These are phyloP conservation scores for Lactarius tabidus DNA, from an alignment of 768 basidiomycete genomes.

Conservation along the genomic window DNA sequence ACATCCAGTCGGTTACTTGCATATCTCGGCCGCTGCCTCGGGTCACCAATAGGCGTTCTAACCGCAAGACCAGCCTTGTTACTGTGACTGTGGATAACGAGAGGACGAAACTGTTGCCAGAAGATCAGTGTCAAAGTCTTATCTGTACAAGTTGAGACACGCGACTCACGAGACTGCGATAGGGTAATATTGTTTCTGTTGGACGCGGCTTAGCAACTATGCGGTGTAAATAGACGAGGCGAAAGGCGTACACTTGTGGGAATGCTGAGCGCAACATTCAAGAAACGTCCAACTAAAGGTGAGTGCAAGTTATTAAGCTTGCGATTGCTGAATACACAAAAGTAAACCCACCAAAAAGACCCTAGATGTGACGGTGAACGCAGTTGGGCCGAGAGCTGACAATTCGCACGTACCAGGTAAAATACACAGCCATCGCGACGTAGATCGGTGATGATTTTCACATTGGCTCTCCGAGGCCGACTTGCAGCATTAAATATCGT, in stretches of 20 bases:
- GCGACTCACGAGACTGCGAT: constrained; percentile 19
- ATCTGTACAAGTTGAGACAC: background rate
- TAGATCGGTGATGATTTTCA: constrained; percentile 35
- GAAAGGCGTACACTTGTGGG: constrained; percentile 4
- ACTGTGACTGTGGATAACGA: constrained; percentile 13
- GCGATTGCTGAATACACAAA: background rate
- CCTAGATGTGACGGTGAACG: background rate
- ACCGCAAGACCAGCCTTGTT: constrained; percentile 18
- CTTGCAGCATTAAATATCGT: constrained; percentile 37
- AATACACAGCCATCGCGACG: constrained; percentile 37
- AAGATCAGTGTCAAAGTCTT: background rate
- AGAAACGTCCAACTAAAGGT: constrained; percentile 16
- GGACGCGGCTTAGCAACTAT: background rate
- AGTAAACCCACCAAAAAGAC: constrained; percentile 8
- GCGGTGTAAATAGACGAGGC: background rate
- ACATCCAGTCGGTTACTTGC: background rate
- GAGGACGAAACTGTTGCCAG: constrained; percentile 10
- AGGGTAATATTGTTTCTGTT: constrained; percentile 13
- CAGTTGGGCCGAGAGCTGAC: background rate
- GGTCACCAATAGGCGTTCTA: constrained; percentile 11
- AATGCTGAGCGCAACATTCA: constrained; percentile 19
- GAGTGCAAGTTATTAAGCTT: background rate
- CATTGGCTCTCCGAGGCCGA: constrained; percentile 33
- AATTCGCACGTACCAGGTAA: constrained; percentile 33
- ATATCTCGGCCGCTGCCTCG: background rate